phyloP scores from a whole-genome alignment of 257 asterid species.

The Handroanthus guayacan region DNA sequence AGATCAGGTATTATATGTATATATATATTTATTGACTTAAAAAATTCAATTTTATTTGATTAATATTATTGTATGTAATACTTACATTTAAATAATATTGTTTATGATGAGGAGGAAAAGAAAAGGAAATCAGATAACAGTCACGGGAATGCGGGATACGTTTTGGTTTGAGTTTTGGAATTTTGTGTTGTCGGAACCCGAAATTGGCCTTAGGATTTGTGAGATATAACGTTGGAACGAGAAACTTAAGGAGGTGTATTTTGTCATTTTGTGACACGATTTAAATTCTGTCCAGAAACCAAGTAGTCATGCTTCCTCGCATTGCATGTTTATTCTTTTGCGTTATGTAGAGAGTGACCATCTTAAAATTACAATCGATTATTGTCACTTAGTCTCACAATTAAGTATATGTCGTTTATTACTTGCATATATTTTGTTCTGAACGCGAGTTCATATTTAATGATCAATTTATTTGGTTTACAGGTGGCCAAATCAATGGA shows the following conservation, averaged over 20 bases:
- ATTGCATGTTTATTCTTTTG: background rate
- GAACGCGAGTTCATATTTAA: too few relatives aligned
- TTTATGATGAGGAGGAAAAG: too few relatives aligned
- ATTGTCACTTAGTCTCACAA: too few relatives aligned
- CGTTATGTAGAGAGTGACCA: background rate
- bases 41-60: background rate
- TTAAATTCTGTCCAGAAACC: background rate
- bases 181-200: background rate
- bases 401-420: too few relatives aligned
- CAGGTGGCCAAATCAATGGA: slow-evolving; percentile 85
- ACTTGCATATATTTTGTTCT: too few relatives aligned
- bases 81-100: too few relatives aligned
- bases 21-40: background rate
- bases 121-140: background rate
- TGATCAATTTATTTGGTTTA: background rate
- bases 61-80: too few relatives aligned
- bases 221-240: background rate
- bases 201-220: background rate
- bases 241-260: slow-evolving; percentile 19
- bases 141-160: background rate
- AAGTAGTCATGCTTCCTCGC: slow-evolving; percentile 24
- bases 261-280: slow-evolving; percentile 27
- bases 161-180: background rate
- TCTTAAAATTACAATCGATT: too few relatives aligned
- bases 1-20: slow-evolving; percentile 56